A percentile compares a stretch with the other conserved stretches of the same genome.
Evolutionary conservation across 495 filamentous ascomycete genomes (phyloP).

Genomic region (Neurospora pannonica): DNA sequence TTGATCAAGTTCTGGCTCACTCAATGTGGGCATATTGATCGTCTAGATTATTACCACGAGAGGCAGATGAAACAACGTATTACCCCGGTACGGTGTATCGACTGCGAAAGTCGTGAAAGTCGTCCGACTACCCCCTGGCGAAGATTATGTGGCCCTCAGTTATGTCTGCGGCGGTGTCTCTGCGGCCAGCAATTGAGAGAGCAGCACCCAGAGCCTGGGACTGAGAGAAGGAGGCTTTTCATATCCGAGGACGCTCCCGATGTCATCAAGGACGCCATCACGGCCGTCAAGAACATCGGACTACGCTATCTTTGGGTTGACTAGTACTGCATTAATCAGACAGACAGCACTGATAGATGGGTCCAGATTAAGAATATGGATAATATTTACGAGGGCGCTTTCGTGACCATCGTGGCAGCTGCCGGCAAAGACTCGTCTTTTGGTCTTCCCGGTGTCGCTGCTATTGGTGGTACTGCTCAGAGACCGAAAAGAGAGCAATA

Average conservation of each 20-base stretch:
- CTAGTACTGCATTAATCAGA: neutral
- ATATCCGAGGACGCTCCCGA: neutral
- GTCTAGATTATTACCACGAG: too few species aligned
- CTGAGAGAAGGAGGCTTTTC: neutral
- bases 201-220: too few species aligned
- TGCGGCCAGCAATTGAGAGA: too few species aligned
- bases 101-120: neutral
- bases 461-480: neutral
- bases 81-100: neutral
- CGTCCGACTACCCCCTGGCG: neutral
- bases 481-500: neutral
- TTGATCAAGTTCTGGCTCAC: too few species aligned
- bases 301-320: neutral
- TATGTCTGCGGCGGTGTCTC: neutral
- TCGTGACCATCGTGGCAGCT: constrained; percentile 16
- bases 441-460: constrained; percentile 15
- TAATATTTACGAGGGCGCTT: constrained; percentile 9
- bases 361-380: constrained; percentile 16
- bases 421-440: constrained; percentile 9
- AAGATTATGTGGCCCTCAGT: neutral
- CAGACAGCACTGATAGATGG: neutral
- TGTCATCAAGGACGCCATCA: neutral
- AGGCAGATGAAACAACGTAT: too few species aligned
- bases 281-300: neutral
- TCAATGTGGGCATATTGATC: too few species aligned